Percentiles rank a stretch among this genome's conserved stretches.
phyloP scores from a whole-genome alignment of 805 yeast genomes.

The Hanseniaspora meyeri region DNA sequence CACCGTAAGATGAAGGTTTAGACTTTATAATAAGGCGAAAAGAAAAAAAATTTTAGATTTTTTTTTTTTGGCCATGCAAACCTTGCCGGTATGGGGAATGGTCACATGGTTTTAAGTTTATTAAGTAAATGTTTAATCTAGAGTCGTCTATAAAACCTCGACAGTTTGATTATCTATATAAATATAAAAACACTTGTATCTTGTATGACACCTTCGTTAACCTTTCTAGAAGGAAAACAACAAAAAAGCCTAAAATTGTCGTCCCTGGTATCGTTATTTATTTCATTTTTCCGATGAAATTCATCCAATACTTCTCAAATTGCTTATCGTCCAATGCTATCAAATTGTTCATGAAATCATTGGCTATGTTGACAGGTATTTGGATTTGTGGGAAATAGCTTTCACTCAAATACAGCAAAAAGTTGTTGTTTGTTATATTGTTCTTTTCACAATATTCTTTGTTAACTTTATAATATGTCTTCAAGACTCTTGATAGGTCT shows the following conservation, averaged over 20 bases:
- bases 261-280: background rate
- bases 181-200: no score
- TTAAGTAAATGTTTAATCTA: no score
- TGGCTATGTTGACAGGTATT: constrained; percentile 46
- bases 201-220: no score
- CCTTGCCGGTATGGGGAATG: background rate
- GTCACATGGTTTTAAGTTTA: background rate
- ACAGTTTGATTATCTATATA: no score
- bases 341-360: constrained; percentile 50
- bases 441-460: constrained; percentile 16
- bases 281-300: constrained; percentile 30
- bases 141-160: no score
- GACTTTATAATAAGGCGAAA: background rate
- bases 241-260: no score
- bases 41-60: no score
- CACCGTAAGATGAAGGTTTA: background rate
- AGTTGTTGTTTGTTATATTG: constrained; percentile 16
- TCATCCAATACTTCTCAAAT: constrained; percentile 59
- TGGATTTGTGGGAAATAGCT: constrained; percentile 40
- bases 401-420: constrained; percentile 39
- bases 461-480: constrained; percentile 39
- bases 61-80: background rate
- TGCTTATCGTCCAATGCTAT: constrained; percentile 44
- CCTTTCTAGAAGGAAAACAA: no score
- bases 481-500: constrained; percentile 62